Evolutionary conservation across 305 asterid genomes (phyloP).

Genomic region (Fraxinus xanthoxyloides): DNA sequence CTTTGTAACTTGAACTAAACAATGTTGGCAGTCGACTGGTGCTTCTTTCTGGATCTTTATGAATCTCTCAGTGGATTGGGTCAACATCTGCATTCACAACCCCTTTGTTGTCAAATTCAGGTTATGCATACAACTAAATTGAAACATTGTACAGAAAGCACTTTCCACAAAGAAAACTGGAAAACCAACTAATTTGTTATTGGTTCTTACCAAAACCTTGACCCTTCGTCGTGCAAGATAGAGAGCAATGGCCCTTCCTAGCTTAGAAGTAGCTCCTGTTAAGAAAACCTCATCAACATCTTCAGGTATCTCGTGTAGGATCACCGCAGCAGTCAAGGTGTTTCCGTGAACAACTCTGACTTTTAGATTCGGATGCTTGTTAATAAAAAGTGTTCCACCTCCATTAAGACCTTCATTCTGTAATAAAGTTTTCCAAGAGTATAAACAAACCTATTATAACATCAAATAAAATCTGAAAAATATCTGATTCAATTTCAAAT

Average conservation of each 20-base stretch:
- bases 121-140: not conserved
- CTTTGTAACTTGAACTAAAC: constrained; percentile 72
- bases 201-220: constrained; percentile 59
- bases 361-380: constrained; percentile 73
- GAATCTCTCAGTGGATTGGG: constrained; percentile 74
- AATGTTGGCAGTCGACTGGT: constrained; percentile 51
- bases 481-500: not conserved
- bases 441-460: not conserved
- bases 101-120: not conserved
- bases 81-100: constrained; percentile 61
- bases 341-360: constrained; percentile 94
- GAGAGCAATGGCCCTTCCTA: constrained; percentile 79
- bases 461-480: not conserved
- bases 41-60: constrained; percentile 75
- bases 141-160: not conserved
- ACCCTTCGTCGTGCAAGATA: constrained; percentile 60
- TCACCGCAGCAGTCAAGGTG: constrained; percentile 90
- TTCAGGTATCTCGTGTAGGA: constrained; percentile 60
- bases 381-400: constrained; percentile 76
- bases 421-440: constrained; percentile 1
- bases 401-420: constrained; percentile 85
- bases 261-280: constrained; percentile 88
- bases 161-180: not conserved
- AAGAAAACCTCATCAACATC: constrained; percentile 71
- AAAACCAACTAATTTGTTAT: not conserved